phyloP scores from a whole-genome alignment of 2,329 filamentous ascomycete genomes.

The Claviceps africana region DNA sequence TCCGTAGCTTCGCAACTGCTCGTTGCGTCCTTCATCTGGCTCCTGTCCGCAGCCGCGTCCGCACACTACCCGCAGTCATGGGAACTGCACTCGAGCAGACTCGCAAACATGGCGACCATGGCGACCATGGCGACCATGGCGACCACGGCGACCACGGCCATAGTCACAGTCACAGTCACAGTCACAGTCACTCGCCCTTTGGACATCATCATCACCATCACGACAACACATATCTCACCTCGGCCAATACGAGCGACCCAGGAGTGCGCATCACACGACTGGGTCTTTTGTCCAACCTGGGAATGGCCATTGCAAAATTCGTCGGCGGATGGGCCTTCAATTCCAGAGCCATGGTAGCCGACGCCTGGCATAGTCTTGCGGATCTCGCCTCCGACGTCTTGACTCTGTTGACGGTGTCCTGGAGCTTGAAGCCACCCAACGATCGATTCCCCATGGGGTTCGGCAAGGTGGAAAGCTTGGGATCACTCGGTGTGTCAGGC shows the following conservation, averaged over 20 bases:
- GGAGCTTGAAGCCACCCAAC: conserved; percentile 75
- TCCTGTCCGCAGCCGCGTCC: conserved; percentile 11
- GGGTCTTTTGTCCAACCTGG: conserved; percentile 63
- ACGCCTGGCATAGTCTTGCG: conserved; percentile 89
- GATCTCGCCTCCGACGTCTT: conserved; percentile 91
- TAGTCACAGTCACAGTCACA: conserved; percentile 28
- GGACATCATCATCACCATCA: conserved; percentile 68
- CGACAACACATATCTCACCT: conserved; percentile 89
- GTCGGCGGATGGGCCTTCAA: conserved; percentile 88
- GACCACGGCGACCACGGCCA: too few species aligned
- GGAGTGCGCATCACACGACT: conserved; percentile 49
- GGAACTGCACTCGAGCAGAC: conserved; percentile 19
- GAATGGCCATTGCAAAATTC: conserved; percentile 89
- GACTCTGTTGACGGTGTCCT: conserved; percentile 86
- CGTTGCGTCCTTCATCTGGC: conserved; percentile 9
- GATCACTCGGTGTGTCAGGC: conserved; percentile 82
- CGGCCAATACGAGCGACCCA: conserved; percentile 61
- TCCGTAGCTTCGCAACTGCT: neutral
- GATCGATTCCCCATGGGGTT: conserved; percentile 79
- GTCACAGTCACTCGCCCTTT: conserved; percentile 24
- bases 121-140: too few species aligned
- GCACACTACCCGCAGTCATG: conserved; percentile 14
- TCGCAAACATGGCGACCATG: conserved; percentile 16
- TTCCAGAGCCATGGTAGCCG: conserved; percentile 82
- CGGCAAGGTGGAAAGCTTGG: conserved; percentile 94